Evolutionary conservation across 1,284 basidiomycete genomes (phyloP).

Genomic region (Pseudozyma hubeiensis): DNA sequence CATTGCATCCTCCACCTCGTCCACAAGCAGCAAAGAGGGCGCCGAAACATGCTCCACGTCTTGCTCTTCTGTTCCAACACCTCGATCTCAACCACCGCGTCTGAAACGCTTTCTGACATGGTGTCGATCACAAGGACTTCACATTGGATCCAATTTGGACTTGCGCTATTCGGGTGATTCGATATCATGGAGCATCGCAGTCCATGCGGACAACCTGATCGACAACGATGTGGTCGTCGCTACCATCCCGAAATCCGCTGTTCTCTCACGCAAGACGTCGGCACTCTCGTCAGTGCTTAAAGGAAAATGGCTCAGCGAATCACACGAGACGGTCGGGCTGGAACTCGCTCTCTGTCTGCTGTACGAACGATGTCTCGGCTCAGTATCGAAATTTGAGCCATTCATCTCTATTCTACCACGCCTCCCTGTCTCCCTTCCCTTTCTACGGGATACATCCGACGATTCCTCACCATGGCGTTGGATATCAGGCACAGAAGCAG

Average conservation of each 20-base stretch:
- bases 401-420: slow-evolving; percentile 50
- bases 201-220: slow-evolving; percentile 19
- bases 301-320: slow-evolving; percentile 25
- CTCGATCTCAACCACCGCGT: not conserved
- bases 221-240: slow-evolving; percentile 19
- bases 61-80: slow-evolving; percentile 1
- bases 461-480: slow-evolving; percentile 3
- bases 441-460: slow-evolving; percentile 5
- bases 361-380: slow-evolving; percentile 48
- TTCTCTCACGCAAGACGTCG: slow-evolving; percentile 45
- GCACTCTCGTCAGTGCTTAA: slow-evolving; percentile 23
- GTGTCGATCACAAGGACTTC: slow-evolving; percentile 9
- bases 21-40: not conserved
- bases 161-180: slow-evolving; percentile 17
- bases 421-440: slow-evolving; percentile 33
- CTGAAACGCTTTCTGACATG: slow-evolving; percentile 27
- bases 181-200: slow-evolving; percentile 30
- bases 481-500: slow-evolving; percentile 46
- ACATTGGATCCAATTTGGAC: slow-evolving; percentile 19
- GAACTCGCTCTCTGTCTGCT: slow-evolving; percentile 56
- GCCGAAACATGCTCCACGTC: slow-evolving; percentile 15
- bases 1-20: not conserved
- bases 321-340: slow-evolving; percentile 32
- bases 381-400: slow-evolving; percentile 33
- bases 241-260: slow-evolving; percentile 42